Conservation (phyloP, 805 yeast genomes). For the Nakazawaea ernobii region DNA sequence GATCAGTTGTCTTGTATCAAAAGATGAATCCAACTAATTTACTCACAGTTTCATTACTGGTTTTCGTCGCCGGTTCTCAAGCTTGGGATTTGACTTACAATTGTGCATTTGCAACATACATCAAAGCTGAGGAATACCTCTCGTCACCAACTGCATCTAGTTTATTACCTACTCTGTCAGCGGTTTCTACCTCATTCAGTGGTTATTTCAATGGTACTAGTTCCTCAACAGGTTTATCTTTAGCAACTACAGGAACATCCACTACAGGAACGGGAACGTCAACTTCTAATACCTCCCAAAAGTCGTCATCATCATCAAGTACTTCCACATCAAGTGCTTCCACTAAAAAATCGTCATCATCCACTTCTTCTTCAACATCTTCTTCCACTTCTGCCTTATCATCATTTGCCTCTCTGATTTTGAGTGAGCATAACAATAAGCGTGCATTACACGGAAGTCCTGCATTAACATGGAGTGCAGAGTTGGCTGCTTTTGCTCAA, state of each 20-base stretch:
- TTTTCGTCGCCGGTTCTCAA: neutral
- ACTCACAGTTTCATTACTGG: slow-evolving; percentile 3
- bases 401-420: slow-evolving; percentile 29
- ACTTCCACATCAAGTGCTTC: slow-evolving; percentile 15
- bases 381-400: slow-evolving; percentile 15
- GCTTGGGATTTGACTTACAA: neutral
- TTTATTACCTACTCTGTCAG: neutral
- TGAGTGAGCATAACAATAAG: slow-evolving; percentile 47
- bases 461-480: slow-evolving; percentile 43
- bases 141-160: neutral
- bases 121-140: neutral
- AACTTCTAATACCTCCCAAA: slow-evolving; percentile 5
- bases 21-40: slow-evolving; percentile 20
- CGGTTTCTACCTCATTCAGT: neutral
- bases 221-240: slow-evolving; percentile 4
- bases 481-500: slow-evolving; percentile 42
- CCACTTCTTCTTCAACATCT: slow-evolving; percentile 13
- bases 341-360: slow-evolving; percentile 1
- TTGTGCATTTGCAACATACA: neutral
- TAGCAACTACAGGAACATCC: slow-evolving; percentile 11
- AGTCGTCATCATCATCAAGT: neutral
- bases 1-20: slow-evolving; percentile 40
- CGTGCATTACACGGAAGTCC: slow-evolving; percentile 43
- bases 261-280: slow-evolving; percentile 16
- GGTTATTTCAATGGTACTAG: neutral